phyloP scores from a whole-genome alignment of 2,329 filamentous ascomycete genomes.

The Neoscytalidium dimidiatum region DNA sequence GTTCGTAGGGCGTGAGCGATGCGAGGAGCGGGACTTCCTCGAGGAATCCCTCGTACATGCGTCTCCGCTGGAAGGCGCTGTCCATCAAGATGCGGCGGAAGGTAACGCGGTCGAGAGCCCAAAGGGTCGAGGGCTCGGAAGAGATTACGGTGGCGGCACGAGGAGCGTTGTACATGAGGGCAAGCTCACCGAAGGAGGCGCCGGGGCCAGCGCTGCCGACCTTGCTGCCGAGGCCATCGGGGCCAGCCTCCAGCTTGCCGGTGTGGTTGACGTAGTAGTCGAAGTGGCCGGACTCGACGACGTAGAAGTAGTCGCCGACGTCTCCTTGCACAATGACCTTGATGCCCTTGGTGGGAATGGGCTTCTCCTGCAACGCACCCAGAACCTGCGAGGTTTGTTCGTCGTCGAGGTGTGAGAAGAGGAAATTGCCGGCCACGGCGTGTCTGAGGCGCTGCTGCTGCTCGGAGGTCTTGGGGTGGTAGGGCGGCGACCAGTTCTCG shows the following conservation, averaged over 20 bases:
- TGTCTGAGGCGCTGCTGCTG: slow-evolving; percentile 77
- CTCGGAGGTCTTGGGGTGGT: slow-evolving; percentile 78
- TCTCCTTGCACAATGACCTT: slow-evolving; percentile 96
- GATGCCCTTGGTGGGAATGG: slow-evolving; percentile 86
- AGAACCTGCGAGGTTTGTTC: slow-evolving; percentile 87
- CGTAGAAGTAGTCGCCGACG: slow-evolving; percentile 95
- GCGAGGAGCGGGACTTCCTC: slow-evolving; percentile 88
- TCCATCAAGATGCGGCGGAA: slow-evolving; percentile 99
- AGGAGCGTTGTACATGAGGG: slow-evolving; percentile 97
- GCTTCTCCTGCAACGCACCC: slow-evolving; percentile 89
- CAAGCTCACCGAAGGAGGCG: slow-evolving; percentile 93
- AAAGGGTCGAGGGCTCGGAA: slow-evolving; percentile 78
- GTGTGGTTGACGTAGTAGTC: slow-evolving; percentile 85
- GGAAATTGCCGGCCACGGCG: slow-evolving; percentile 85
- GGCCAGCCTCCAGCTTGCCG: slow-evolving; percentile 76
- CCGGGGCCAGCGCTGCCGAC: slow-evolving; percentile 83
- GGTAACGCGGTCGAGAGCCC: slow-evolving; percentile 92
- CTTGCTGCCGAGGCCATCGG: slow-evolving; percentile 78
- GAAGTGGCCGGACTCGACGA: slow-evolving; percentile 88
- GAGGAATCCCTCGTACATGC: slow-evolving; percentile 96
- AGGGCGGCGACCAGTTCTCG: slow-evolving; percentile 88
- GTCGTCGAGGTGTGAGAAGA: slow-evolving; percentile 93
- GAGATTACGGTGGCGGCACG: slow-evolving; percentile 92
- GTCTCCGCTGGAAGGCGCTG: slow-evolving; percentile 90
- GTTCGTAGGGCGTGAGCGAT: slow-evolving; percentile 85